Evolutionary conservation across 1,284 basidiomycete species (phyloP), one percentile per base, ranked within the genome.

Genomic region (Moniliophthora roreri): DNA sequence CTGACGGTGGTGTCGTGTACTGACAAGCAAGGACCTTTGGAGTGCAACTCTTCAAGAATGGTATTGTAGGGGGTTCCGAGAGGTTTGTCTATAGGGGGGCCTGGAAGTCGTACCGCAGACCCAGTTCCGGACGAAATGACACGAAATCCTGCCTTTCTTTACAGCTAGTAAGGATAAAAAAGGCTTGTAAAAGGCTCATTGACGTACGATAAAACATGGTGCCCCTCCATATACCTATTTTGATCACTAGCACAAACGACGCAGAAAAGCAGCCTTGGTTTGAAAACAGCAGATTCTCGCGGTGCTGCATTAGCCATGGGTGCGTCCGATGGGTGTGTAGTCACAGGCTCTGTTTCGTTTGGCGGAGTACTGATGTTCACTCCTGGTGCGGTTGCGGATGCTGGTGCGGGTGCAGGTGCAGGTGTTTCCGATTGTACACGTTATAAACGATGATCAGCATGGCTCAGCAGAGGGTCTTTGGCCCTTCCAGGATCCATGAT

Each of bases 191-290:
- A 38, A 39, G 44, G 24, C 81, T 91, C 72, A 26, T 13, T 37
- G 15, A 32, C 55, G 21, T 63, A 95, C 90, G 88, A 75, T 40
- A 99, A 73, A 9, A 97, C 93, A 63, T 88, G 84, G 68, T 99
- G 97, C 0, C 94, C 97, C 69, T 98, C 96, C 97, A 99, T 99
- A 1, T 95, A 98, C 34, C 97, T 89, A 69, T 99, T 99, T 92
- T 99, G 93, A 65, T 99, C 99, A 66, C 93, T 97, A 9, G 96
- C 96, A 67, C 96, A 99, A 24, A 99, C 96, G 9, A 99, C 93
- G 67, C 96, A 98, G 73, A 99, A 99, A 47, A 96, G 66, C 2
- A 91, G 91, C 24, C 88, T 78, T 21, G 76, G 67, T 67, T 82
- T 89, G 62, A 83, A 84, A 23, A 63, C 60, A 21, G 73, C 55